phyloP scores from a whole-genome alignment of 768 basidiomycete genomes.

The Gelatoporia subvermispora region DNA sequence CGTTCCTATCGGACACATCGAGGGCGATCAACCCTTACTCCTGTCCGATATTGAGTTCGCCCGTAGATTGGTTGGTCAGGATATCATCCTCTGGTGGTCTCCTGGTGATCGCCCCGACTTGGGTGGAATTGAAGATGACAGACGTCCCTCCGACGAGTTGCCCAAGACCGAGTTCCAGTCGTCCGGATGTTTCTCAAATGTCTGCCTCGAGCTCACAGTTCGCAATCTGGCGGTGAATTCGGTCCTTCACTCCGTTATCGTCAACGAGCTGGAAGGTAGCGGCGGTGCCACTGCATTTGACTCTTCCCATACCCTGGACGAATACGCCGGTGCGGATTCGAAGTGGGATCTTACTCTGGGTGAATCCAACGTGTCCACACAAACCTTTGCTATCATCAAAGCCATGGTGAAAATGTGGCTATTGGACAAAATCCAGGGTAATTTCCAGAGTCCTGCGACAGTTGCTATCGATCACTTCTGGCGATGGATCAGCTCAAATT shows the following conservation, averaged over 20 bases:
- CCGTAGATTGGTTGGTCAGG: slow-evolving; percentile 78
- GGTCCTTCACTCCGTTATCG: slow-evolving; percentile 87
- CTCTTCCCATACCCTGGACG: slow-evolving; percentile 86
- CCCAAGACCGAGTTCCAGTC: slow-evolving; percentile 80
- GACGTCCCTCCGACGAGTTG: slow-evolving; percentile 68
- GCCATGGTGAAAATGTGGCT: slow-evolving; percentile 89
- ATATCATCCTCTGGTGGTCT: slow-evolving; percentile 97
- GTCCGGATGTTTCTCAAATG: slow-evolving; percentile 87
- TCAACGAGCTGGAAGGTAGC: slow-evolving; percentile 96
- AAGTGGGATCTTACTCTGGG: slow-evolving; percentile 75
- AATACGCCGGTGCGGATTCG: slow-evolving; percentile 71
- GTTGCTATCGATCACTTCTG: slow-evolving; percentile 91
- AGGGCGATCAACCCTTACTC: slow-evolving; percentile 84
- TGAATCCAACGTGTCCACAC: slow-evolving; percentile 82
- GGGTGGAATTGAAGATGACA: slow-evolving; percentile 89
- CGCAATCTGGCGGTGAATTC: slow-evolving; percentile 93
- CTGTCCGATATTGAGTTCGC: slow-evolving; percentile 90
- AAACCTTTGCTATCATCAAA: slow-evolving; percentile 82
- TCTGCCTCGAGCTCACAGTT: slow-evolving; percentile 85
- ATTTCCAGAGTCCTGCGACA: slow-evolving; percentile 60
- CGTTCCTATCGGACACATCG: slow-evolving; percentile 88
- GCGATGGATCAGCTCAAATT: slow-evolving; percentile 89
- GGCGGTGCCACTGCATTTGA: slow-evolving; percentile 93
- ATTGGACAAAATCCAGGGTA: slow-evolving; percentile 72
- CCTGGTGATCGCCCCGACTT: slow-evolving; percentile 83